A percentile compares a stretch with the other conserved stretches of the same genome.
Conservation (phyloP, 2,329 filamentous ascomycete genomes). For the Epichloe aotearoae region DNA sequence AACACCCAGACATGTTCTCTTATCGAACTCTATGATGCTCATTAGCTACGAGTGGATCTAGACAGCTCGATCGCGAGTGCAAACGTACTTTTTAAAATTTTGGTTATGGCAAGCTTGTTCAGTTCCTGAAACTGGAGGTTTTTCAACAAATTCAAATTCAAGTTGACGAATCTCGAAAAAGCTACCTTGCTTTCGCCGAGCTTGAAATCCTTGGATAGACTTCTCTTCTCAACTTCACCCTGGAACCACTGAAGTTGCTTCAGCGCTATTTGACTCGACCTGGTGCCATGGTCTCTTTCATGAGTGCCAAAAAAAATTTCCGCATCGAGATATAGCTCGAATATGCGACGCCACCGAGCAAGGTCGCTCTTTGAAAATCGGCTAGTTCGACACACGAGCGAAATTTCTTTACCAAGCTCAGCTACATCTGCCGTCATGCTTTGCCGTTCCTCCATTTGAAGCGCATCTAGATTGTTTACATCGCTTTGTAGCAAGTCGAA, state of each 20-base stretch:
- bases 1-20: conserved; percentile 62
- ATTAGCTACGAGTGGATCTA: neutral
- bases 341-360: conserved; percentile 65
- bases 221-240: conserved; percentile 46
- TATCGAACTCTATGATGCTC: conserved; percentile 58
- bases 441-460: conserved; percentile 54
- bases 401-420: conserved; percentile 50
- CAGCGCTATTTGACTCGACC: conserved; percentile 52
- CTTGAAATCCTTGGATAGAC: conserved; percentile 49
- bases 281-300: conserved; percentile 55
- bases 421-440: conserved; percentile 50
- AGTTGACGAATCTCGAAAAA: conserved; percentile 52
- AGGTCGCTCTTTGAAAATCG: conserved; percentile 52
- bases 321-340: conserved; percentile 68
- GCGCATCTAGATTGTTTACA: conserved; percentile 51
- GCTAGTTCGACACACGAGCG: conserved; percentile 50
- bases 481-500: conserved; percentile 64
- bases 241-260: conserved; percentile 61
- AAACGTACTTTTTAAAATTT: conserved; percentile 68
- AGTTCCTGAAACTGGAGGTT: conserved; percentile 76
- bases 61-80: too few species aligned
- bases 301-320: conserved; percentile 83
- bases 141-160: conserved; percentile 67
- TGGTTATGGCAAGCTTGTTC: conserved; percentile 62
- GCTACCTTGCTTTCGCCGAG: conserved; percentile 51